These are phyloP conservation scores for Yamadazyma scolyti DNA, from an alignment of 805 yeast species.

Conservation along the genomic window DNA sequence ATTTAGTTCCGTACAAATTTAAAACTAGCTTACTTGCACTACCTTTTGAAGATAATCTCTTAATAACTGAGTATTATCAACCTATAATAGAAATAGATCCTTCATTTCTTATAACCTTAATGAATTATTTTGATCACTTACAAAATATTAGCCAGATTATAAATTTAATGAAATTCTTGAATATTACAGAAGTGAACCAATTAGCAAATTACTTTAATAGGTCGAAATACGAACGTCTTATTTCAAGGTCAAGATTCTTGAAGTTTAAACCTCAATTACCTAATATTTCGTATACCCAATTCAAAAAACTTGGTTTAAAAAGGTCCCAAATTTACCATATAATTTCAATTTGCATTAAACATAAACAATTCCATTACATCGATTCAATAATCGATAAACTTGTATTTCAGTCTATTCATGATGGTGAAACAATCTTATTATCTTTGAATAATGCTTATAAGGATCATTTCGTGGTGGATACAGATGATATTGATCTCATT, in stretches of 20 bases:
- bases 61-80: slow-evolving; percentile 19
- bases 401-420: slow-evolving; percentile 20
- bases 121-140: slow-evolving; percentile 20
- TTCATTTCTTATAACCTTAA: slow-evolving; percentile 21
- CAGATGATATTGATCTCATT: slow-evolving; percentile 10
- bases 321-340: slow-evolving; percentile 25
- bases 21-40: slow-evolving; percentile 4
- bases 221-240: slow-evolving; percentile 17
- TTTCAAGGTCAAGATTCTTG: slow-evolving; percentile 23
- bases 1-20: slow-evolving; percentile 5
- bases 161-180: slow-evolving; percentile 22
- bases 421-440: slow-evolving; percentile 4
- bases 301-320: too few species aligned
- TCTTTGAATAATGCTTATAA: slow-evolving; percentile 7
- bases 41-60: too few species aligned
- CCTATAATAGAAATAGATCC: slow-evolving; percentile 27
- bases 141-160: slow-evolving; percentile 23
- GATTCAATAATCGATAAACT: slow-evolving; percentile 32
- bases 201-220: slow-evolving; percentile 17
- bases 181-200: slow-evolving; percentile 16
- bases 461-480: slow-evolving; percentile 8
- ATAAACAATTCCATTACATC: slow-evolving; percentile 22
- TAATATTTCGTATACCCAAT: too few species aligned
- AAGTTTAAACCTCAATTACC: slow-evolving; percentile 5
- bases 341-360: slow-evolving; percentile 24